Conservation (phyloP, 768 basidiomycete genomes). For the Russula emetica region DNA sequence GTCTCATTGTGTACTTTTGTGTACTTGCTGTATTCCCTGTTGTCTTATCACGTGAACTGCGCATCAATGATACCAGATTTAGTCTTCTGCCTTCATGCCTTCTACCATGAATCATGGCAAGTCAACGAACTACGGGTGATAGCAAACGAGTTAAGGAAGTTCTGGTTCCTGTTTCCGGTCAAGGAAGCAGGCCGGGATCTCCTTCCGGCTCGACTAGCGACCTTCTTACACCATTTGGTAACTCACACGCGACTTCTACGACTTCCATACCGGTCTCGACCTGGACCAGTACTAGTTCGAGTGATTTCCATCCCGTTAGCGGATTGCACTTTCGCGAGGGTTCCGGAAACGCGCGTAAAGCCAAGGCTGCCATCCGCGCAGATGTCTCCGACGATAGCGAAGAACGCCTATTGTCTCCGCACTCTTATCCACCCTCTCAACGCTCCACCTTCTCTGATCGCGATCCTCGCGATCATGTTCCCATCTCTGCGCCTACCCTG, state of each 20-base stretch:
- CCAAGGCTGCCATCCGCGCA: slow-evolving; percentile 9
- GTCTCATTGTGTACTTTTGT: neutral
- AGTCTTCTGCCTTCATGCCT: neutral
- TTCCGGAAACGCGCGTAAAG: slow-evolving; percentile 27
- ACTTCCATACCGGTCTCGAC: slow-evolving; percentile 9
- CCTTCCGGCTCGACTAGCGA: neutral
- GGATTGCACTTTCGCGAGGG: slow-evolving; percentile 28
- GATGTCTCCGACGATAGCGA: slow-evolving; percentile 1
- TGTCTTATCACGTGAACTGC: slow-evolving; percentile 9
- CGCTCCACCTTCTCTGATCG: neutral
- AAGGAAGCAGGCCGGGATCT: neutral
- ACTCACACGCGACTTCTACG: slow-evolving; percentile 3
- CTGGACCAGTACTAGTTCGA: neutral
- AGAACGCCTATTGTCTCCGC: slow-evolving; percentile 12
- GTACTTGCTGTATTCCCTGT: neutral
- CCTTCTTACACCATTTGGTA: slow-evolving; percentile 1
- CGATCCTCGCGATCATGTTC: slow-evolving; percentile 10
- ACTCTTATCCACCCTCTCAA: slow-evolving; percentile 18
- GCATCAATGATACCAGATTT: slow-evolving; percentile 4
- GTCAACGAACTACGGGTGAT: neutral
- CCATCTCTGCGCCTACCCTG: slow-evolving; percentile 20
- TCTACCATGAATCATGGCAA: slow-evolving; percentile 3
- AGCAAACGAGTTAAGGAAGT: neutral
- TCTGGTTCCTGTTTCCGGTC: neutral
- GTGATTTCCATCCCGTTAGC: neutral